Evolutionary conservation across 2,329 filamentous ascomycete species (phyloP), one percentile per base, ranked within the genome.

Genomic region (Teratosphaeria epicoccoides): DNA sequence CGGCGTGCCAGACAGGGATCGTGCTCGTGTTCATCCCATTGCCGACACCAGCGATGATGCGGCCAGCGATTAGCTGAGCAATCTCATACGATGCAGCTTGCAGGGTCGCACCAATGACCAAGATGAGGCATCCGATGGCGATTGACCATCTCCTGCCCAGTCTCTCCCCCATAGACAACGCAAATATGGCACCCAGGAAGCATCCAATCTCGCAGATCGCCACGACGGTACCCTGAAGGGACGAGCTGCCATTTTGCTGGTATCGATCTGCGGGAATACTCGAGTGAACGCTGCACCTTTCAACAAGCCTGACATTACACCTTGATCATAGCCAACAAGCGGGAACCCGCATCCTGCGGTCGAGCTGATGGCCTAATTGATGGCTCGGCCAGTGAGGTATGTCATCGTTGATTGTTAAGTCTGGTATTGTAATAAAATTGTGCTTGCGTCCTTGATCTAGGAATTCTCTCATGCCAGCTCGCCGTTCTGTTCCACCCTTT

Each of bases 171-270:
- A 22, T n/a, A 23, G 23, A 11, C 23, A 79, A 71, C 24, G 73
- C 70, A 4, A 72, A 60, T 26, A 77, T 62, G 2, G 71, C 77
- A 11, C 79, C 79, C 45, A 81, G 65, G 63, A 82, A 81, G 60
- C 78, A 81, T 11, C 78, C 78, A 29, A 81, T 70, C 54, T 81
- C 76, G 60, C 81, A 80, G 48, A 80, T 74, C 1, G 77, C 77
- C 0, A 76, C 77, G 4, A 79, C 74, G 0, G 76, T 57, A 24
- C 55, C 56, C 48, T 58, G 56, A 6, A 58, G 48, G 4, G 55
- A 57, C 6, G 54, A 51, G 26, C 50, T 53, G 22, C 52, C 52
- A 20, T 37, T 11, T 49, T 43, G 3, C 49, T 55, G 6, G 54
- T 58, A 11, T 57, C 54, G 29, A 58, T 58, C 17, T 54, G 44